A percentile compares a stretch with the other conserved stretches of the same genome.
Conservation (phyloP, 2,329 filamentous ascomycete genomes). For the Neopestalotiopsis sp. region DNA sequence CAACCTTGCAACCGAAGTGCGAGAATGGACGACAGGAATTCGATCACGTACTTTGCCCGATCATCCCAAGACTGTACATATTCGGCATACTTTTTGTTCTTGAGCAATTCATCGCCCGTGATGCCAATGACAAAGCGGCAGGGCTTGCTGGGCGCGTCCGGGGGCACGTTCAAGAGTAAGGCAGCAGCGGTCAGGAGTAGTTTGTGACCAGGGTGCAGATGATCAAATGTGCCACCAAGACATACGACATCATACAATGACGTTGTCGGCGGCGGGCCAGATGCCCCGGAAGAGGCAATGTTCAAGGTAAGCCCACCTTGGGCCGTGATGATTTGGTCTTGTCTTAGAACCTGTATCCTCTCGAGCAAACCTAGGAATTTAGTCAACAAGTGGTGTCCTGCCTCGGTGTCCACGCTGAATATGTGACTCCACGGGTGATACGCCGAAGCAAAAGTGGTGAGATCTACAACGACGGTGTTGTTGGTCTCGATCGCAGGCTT, state of each 20-base stretch:
- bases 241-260: constrained; percentile 67
- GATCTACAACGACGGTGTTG: constrained; percentile 53
- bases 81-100: constrained; percentile 87
- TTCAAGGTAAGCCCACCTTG: constrained; percentile 58
- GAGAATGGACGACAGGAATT: constrained; percentile 74
- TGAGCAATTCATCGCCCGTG: constrained; percentile 84
- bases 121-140: constrained; percentile 81
- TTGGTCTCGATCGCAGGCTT: constrained; percentile 47
- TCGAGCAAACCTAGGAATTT: constrained; percentile 55
- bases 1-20: constrained; percentile 49
- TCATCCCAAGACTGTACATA: constrained; percentile 81
- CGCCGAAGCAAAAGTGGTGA: constrained; percentile 57
- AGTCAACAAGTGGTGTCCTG: constrained; percentile 63
- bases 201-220: constrained; percentile 94
- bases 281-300: constrained; percentile 26
- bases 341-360: constrained; percentile 50
- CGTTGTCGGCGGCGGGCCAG: constrained; percentile 26
- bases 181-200: constrained; percentile 89
- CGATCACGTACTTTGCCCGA: constrained; percentile 71
- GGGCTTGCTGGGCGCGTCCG: constrained; percentile 42
- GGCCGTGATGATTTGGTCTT: constrained; percentile 57
- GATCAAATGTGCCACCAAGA: constrained; percentile 94
- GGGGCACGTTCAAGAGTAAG: constrained; percentile 67
- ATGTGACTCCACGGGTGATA: constrained; percentile 68
- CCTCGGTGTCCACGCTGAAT: constrained; percentile 70